These are phyloP conservation scores for Colletotrichum sp. DNA, from an alignment of 2,329 filamentous ascomycete species.

Conservation along the genomic window DNA sequence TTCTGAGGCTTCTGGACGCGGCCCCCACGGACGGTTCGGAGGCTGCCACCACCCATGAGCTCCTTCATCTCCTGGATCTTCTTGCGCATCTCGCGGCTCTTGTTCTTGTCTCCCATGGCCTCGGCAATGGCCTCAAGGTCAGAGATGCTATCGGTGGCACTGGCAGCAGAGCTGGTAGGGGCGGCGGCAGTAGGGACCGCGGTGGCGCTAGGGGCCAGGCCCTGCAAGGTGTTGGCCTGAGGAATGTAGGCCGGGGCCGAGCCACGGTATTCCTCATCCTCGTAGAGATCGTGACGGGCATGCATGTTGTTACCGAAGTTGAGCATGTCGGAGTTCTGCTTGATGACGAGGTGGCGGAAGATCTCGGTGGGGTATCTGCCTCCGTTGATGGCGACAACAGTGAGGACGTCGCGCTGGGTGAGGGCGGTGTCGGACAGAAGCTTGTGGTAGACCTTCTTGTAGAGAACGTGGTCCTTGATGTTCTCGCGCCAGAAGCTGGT, in stretches of 20 bases:
- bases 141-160: neutral
- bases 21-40: neutral
- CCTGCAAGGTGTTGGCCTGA: neutral
- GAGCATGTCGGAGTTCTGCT: conserved; percentile 7
- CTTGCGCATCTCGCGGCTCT: neutral
- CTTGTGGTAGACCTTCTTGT: neutral
- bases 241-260: neutral
- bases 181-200: no score
- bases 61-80: conserved; percentile 9
- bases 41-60: neutral
- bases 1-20: neutral
- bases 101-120: neutral
- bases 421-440: neutral
- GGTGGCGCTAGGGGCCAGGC: neutral
- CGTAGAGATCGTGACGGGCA: conserved; percentile 2
- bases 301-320: conserved; percentile 1
- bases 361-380: conserved; percentile 10
- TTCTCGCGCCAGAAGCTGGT: conserved; percentile 11
- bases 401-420: conserved; percentile 15
- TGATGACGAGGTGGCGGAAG: conserved; percentile 8
- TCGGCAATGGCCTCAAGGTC: conserved; percentile 4
- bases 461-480: neutral
- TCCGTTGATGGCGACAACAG: conserved; percentile 9
- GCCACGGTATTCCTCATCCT: neutral
- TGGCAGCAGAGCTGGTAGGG: neutral